Evolutionary conservation across 1,284 basidiomycete genomes (phyloP), one percentile per base, ranked within the genome.

Genomic region (Ceratobasidium sp.): DNA sequence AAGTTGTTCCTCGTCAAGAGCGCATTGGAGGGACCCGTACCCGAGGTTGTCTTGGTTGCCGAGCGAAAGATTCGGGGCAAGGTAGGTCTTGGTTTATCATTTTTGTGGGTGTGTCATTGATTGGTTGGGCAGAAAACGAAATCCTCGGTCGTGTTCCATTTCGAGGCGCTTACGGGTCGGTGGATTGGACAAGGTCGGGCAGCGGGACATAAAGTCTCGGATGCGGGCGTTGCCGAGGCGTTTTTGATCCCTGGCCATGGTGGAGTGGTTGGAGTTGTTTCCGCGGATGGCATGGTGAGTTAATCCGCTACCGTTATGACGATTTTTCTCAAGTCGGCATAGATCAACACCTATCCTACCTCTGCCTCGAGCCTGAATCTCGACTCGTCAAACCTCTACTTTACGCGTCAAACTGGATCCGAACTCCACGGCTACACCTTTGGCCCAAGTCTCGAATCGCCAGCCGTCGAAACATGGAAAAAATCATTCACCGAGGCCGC

Each of bases 81-180:
- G 58, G 56, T 65, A 15, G 25, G 55, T 57, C 22, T 1, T 25
- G 27, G 3, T 15, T 4, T 38, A 22, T 15, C 12, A 20, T 53
- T 64, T 50, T 27, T 25, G 1, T 32, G 32, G 6, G 32, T 20
- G 32, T 10, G 29, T 22, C 45, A 31, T 40, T 15, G n/a, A 6
- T 43, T 31, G 47, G 40, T 42, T 52, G 32, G 68, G 29, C 71
- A 89, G 87, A 77, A 80, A 13, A 29, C 79, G 87, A 42, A 81
- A 85, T 17, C 73, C 12, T 89, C 91, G 0, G 86, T 94, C 1
- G 75, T 89, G 13, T 94, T 89, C 81, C 90, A 93, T 72, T 79
- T 96, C 60, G 84, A 94, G 73, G 90, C 91, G 0, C 78, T 92
- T 49, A 94, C 90, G 0, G 93, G 93, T 3, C 20, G 52, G 34